Base-by-base conservation (phyloP, 768 basidiomycete species). In the Naganishia onofrii region DNA sequence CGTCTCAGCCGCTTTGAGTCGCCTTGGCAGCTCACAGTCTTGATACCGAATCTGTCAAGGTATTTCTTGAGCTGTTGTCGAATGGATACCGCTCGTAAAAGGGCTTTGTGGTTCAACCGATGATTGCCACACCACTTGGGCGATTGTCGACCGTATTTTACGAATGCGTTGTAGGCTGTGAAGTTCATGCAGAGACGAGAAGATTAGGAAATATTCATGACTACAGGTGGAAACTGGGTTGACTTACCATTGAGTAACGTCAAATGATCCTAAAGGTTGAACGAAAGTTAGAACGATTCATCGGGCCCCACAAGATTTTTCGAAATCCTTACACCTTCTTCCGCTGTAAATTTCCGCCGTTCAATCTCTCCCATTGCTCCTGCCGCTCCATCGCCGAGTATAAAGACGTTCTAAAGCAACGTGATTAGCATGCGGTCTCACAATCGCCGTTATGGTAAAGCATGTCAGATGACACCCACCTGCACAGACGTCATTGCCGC, bases 1-100 rank as follows among this genome's bases (percentile, higher is more conserved):
- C 87, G 86, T n/a, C 93, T 84, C 65, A 99, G 81, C 53, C 90
- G 84, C 73, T 87, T 87, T 9, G 87, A 88, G 81, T 98, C 94
- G 0, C 92, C 93, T 75, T 95, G 85, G 78, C 95, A 97, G 78
- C 92, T 93, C 68, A 90, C 86, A 26, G 88, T 79, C 0, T 90
- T 89, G 29, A 95, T 83, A 51, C 87, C 85, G 78, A 96, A 98
- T 15, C 96, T 87, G 67, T 89, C 86, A 87, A 98, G 89, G 78
- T 97, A 98, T 81, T 93, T 96, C 77, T 90, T 89, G 42, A 99
- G 84, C 76, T 99, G 96, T n/a, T 90, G 85, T 8, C 95, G 88
- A 74, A 99, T 96, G 1, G 93, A 94, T 21, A 97, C 87, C 0
- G 91, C 95, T 63, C 96, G 86, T 0, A 93, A 95, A 84, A 99